phyloP scores from a whole-genome alignment of 495 filamentous ascomycete species.

The Lasiosphaeriaceae sp. region DNA sequence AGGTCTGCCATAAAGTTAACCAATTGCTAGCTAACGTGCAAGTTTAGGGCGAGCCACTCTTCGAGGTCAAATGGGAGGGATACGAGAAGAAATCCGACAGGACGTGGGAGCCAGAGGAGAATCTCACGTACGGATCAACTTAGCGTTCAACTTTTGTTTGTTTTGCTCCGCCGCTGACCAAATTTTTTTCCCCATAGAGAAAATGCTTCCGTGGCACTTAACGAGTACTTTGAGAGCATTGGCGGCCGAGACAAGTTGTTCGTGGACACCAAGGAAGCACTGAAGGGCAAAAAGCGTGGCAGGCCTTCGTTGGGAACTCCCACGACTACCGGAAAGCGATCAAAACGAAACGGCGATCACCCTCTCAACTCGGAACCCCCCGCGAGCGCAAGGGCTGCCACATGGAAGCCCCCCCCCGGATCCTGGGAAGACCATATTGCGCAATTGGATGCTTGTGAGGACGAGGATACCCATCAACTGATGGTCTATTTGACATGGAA shows the following conservation, averaged over 20 bases:
- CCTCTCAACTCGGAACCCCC: constrained; percentile 36
- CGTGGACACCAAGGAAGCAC: constrained; percentile 31
- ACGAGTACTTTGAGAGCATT: constrained; percentile 40
- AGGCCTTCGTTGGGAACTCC: constrained; percentile 30
- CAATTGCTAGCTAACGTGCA: not conserved
- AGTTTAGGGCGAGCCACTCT: constrained; percentile 37
- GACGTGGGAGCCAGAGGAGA: constrained; percentile 61
- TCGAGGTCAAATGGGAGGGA: constrained; percentile 60
- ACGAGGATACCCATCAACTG: constrained; percentile 43
- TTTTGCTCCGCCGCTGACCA: constrained; percentile 3
- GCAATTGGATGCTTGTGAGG: constrained; percentile 53
- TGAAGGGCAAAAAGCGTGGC: constrained; percentile 46
- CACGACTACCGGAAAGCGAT: constrained; percentile 30
- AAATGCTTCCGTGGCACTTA: constrained; percentile 40
- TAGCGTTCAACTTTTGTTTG: not conserved
- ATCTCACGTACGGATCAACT: constrained; percentile 41
- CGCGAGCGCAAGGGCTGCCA: constrained; percentile 23
- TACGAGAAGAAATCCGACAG: constrained; percentile 55
- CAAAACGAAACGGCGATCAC: constrained; percentile 28
- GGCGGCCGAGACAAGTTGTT: constrained; percentile 55
- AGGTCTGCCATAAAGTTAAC: not conserved
- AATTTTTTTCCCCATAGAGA: constrained; percentile 30
- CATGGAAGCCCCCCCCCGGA: constrained; percentile 53
- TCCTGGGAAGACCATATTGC: constrained; percentile 57
- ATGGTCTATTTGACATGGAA: constrained; percentile 54